These are phyloP conservation scores for Delphinella strobiligena DNA, from an alignment of 2,329 filamentous ascomycete species.

Conservation along the genomic window DNA sequence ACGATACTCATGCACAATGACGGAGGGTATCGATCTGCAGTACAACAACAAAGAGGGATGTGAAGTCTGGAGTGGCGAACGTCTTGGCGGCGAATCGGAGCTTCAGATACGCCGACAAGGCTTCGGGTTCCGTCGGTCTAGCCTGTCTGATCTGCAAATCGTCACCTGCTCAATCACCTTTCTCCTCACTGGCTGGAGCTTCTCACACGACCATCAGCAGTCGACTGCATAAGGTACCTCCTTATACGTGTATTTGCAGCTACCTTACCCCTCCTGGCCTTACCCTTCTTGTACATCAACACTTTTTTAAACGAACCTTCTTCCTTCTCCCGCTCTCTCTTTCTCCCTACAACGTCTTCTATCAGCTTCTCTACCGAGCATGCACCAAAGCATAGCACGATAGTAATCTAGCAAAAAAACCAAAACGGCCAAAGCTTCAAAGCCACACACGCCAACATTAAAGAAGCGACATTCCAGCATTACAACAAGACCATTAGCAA, in stretches of 20 bases:
- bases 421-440: not conserved
- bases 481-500: too few relatives aligned
- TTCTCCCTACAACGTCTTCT: not conserved
- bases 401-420: not conserved
- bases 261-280: not conserved
- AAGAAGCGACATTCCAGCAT: too few relatives aligned
- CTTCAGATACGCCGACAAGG: not conserved
- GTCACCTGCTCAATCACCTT: not conserved
- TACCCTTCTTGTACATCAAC: not conserved
- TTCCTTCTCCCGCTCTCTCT: not conserved
- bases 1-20: too few relatives aligned
- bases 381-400: not conserved
- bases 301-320: not conserved
- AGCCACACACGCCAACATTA: too few relatives aligned
- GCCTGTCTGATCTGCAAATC: too few relatives aligned
- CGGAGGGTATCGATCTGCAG: too few relatives aligned
- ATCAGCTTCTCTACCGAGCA: not conserved
- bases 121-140: too few relatives aligned
- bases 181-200: not conserved
- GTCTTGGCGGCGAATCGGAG: not conserved
- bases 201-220: not conserved
- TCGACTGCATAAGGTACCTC: not conserved
- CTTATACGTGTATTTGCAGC: not conserved
- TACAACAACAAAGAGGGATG: not conserved
- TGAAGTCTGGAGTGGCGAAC: not conserved